Evolutionary conservation across 768 basidiomycete species (phyloP).

Genomic region (Lyophyllum decastes): DNA sequence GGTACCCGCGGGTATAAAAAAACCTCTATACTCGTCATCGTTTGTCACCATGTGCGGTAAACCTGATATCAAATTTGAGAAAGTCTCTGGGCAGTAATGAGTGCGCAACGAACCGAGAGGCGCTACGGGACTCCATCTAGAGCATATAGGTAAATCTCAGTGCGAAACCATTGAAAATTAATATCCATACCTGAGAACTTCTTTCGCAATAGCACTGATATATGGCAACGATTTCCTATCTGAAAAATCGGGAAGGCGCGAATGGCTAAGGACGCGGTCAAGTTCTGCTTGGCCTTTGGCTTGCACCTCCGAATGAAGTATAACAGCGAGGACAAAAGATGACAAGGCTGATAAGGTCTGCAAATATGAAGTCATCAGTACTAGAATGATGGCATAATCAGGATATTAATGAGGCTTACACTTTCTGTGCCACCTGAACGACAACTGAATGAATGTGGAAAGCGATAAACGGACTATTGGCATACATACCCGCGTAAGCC

Average conservation of each 20-base stretch:
- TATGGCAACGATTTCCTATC: constrained; percentile 38
- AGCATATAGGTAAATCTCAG: too few species aligned
- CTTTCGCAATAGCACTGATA: constrained; percentile 40
- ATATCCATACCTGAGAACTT: constrained; percentile 31
- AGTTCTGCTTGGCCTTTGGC: constrained; percentile 31
- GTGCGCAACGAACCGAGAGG: constrained; percentile 24
- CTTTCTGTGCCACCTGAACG: constrained; percentile 43
- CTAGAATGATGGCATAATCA: neutral
- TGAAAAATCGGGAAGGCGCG: constrained; percentile 28
- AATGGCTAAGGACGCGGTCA: constrained; percentile 28
- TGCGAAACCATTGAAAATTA: neutral
- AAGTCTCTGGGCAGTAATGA: neutral
- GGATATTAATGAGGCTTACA: constrained; percentile 17
- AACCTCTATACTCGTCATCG: constrained; percentile 45
- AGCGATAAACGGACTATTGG: neutral
- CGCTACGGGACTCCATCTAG: constrained; percentile 33
- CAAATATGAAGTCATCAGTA: neutral
- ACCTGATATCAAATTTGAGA: constrained; percentile 17
- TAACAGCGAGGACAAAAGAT: constrained; percentile 36
- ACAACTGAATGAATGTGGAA: neutral
- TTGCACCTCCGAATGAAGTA: constrained; percentile 35
- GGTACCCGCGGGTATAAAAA: constrained; percentile 46
- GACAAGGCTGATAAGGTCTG: constrained; percentile 36
- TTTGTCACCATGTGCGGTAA: constrained; percentile 39
- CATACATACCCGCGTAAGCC: constrained; percentile 35